phyloP scores from a whole-genome alignment of 495 filamentous ascomycete genomes.

The Penicillium ucsense region DNA sequence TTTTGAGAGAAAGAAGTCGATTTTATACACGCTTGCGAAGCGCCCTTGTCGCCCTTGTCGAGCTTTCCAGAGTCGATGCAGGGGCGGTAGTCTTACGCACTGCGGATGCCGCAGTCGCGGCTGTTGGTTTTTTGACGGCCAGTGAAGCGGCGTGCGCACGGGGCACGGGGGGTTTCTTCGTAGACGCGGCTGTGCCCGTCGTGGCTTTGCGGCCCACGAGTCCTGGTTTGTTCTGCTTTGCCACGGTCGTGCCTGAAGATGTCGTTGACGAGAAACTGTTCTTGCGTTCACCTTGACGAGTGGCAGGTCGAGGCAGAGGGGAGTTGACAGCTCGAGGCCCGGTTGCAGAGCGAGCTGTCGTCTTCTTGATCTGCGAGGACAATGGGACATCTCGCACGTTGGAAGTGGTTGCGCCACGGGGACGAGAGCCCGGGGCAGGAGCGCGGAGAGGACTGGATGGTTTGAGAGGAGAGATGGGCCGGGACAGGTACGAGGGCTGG shows the following conservation, averaged over 20 bases:
- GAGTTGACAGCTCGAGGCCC: slow-evolving; percentile 21
- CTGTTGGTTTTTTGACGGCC: slow-evolving; percentile 26
- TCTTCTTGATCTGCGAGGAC: slow-evolving; percentile 24
- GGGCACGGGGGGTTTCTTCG: slow-evolving; percentile 33
- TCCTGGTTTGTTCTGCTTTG: slow-evolving; percentile 42
- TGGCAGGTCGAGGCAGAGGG: slow-evolving; percentile 29
- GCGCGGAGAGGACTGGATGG: slow-evolving; percentile 42
- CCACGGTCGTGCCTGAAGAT: slow-evolving; percentile 49
- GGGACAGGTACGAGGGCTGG: slow-evolving; percentile 40
- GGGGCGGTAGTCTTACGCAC: slow-evolving; percentile 28
- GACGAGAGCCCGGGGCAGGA: slow-evolving; percentile 21
- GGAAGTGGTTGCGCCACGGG: slow-evolving; percentile 25
- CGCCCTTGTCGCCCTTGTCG: slow-evolving; percentile 30
- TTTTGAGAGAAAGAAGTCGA: background rate
- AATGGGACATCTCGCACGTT: slow-evolving; percentile 17
- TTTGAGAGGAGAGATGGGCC: slow-evolving; percentile 46
- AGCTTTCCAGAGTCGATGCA: slow-evolving; percentile 21
- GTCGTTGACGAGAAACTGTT: slow-evolving; percentile 35
- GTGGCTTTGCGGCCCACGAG: slow-evolving; percentile 39
- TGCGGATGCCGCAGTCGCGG: slow-evolving; percentile 12
- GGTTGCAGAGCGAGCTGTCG: slow-evolving; percentile 21
- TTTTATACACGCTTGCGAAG: slow-evolving; percentile 39
- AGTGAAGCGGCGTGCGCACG: slow-evolving; percentile 25
- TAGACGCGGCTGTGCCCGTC: slow-evolving; percentile 33
- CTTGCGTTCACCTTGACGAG: slow-evolving; percentile 36